Evolutionary conservation across 441 rosid genomes (phyloP).

Genomic region (Capsella rubella): DNA sequence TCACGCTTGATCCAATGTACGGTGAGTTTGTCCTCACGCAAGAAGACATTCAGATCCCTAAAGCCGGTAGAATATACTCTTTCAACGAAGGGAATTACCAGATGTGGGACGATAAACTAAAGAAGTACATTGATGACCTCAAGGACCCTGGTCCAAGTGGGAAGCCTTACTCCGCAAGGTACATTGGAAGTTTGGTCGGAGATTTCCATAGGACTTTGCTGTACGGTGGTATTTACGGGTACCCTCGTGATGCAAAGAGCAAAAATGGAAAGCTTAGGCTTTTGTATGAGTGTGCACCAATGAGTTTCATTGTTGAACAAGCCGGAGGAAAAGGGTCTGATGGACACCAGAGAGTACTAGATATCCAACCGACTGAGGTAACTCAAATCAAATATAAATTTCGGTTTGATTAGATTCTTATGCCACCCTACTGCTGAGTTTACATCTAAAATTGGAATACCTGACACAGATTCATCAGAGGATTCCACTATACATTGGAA

Average conservation of each 20-base stretch:
- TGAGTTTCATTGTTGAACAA: conserved; percentile 97
- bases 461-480: not conserved
- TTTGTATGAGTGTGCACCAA: conserved; percentile 92
- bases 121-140: conserved; percentile 88
- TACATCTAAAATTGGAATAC: not conserved
- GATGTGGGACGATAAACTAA: conserved; percentile 85
- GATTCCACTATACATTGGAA: conserved; percentile 64
- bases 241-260: conserved; percentile 90
- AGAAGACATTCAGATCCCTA: conserved; percentile 80
- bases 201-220: conserved; percentile 89
- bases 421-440: not conserved
- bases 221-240: conserved; percentile 92
- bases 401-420: not conserved
- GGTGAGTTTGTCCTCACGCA: conserved; percentile 93
- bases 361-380: conserved; percentile 83
- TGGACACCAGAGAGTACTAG: conserved; percentile 83
- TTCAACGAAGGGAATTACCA: conserved; percentile 97
- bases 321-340: conserved; percentile 98
- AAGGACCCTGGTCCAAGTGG: conserved; percentile 88
- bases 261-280: conserved; percentile 95
- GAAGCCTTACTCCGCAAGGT: conserved; percentile 92
- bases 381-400: conserved; percentile 1
- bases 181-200: conserved; percentile 94
- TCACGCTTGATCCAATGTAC: conserved; percentile 92
- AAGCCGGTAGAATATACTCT: conserved; percentile 82